phyloP scores from a whole-genome alignment of 306 rosid species.

The Dicorynia guianensis region DNA sequence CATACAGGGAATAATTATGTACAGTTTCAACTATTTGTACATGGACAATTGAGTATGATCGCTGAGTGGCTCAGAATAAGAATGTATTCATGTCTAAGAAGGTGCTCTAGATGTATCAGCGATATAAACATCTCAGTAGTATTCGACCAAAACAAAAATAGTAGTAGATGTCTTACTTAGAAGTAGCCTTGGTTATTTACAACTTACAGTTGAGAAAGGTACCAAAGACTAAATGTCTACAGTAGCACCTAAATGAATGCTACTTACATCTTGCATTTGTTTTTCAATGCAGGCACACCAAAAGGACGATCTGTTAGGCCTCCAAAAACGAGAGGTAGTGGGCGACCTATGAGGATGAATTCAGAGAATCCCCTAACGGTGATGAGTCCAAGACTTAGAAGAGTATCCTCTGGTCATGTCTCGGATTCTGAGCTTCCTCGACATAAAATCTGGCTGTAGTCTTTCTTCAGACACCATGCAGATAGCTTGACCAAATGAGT shows the following conservation, averaged over 20 bases:
- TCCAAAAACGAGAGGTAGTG: constrained; percentile 60
- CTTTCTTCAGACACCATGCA: constrained; percentile 26
- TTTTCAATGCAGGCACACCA: constrained; percentile 62
- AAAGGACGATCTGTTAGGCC: constrained; percentile 68
- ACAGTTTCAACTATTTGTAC: not conserved
- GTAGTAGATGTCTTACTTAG: not conserved
- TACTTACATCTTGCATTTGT: constrained; percentile 16
- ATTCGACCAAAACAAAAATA: not conserved
- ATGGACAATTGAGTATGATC: not conserved
- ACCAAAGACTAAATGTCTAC: not conserved
- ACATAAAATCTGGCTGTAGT: constrained; percentile 34
- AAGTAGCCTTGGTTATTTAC: not conserved
- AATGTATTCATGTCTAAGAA: not conserved
- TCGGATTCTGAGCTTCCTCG: constrained; percentile 80
- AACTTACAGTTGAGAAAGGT: not conserved
- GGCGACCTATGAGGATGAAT: constrained; percentile 47
- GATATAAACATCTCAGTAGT: not conserved
- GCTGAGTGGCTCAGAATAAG: not conserved
- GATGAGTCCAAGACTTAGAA: constrained; percentile 64
- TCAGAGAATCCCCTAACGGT: constrained; percentile 53
- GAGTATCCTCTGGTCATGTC: constrained; percentile 78
- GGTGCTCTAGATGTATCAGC: not conserved
- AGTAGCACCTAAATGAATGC: constrained; percentile 10
- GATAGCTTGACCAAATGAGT: constrained; percentile 38
- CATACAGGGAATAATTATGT: not conserved